Base-by-base conservation (phyloP, 768 basidiomycete genomes). In the Phaffia tasmanica region DNA sequence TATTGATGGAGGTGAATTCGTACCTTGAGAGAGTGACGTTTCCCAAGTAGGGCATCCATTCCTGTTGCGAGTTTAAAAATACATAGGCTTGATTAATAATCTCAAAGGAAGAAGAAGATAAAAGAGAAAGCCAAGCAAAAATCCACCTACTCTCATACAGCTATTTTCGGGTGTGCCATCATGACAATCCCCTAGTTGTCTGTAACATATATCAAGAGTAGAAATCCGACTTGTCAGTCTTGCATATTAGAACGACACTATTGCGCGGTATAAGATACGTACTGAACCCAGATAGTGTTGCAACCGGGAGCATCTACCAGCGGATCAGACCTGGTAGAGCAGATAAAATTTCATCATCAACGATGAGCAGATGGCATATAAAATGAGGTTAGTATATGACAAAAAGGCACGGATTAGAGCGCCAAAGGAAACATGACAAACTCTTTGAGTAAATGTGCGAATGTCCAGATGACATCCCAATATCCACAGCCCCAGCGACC, bases 221-320 rank as follows among this genome's bases (percentile, higher is more conserved):
- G n/a, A n/a, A n/a, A n/a, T 19, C n/a, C 0, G 18, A 29, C 35
- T 15, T 48, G 59, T 19, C 6, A 11, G 11, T 42, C 32, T 6
- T 18, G 32, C 21, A 18, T 30, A 8, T 55, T 16, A 0, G 50
- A 51, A 23, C 3, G 30, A 46, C 21, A 35, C 4, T 1, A 8
- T 4, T 25, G 27, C 9, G 16, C 23, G 15, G 14, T 32, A 8
- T 15, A 6, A 32, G 30, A 53, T 6, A 64, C 63, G 48, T 30
- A 64, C 63, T 65, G 64, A 23, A 65, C 49, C 25, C 63, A 64
- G 14, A 69, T 30, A 2, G 67, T 64, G 4, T 51, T 46, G 53
- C 67, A 69, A 30, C 67, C 67, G 21, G 67, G 67, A 9, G 57
- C 57, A 55, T 69, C 67, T 62, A 69, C 64, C 49, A 64, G n/a